Conservation (phyloP, 768 basidiomycete species). For the Aureoboletus auriporus region DNA sequence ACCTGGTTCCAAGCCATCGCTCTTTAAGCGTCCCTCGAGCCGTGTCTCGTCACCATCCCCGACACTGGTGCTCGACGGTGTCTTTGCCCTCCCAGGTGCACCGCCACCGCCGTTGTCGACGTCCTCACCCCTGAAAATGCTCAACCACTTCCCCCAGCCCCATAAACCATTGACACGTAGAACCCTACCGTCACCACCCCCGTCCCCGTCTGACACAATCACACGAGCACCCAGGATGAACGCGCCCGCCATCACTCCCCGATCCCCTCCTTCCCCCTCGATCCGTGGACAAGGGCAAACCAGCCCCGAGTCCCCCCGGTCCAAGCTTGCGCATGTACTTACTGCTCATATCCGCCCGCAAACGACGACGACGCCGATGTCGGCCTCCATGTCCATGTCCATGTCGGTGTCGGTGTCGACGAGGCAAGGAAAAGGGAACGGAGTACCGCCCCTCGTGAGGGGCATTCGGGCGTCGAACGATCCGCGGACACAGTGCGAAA, state of each 20-base stretch:
- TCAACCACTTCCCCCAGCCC: background rate
- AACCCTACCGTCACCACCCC: background rate
- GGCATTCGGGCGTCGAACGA: slow-evolving; percentile 4
- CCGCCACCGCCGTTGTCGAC: background rate
- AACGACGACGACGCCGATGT: background rate
- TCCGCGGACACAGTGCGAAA: slow-evolving; percentile 4
- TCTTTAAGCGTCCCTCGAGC: background rate
- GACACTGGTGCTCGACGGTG: slow-evolving; percentile 16
- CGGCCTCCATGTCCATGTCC: background rate
- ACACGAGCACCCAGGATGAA: background rate
- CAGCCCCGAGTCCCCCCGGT: slow-evolving; percentile 15
- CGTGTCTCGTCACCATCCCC: slow-evolving; percentile 11
- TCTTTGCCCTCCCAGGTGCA: slow-evolving; percentile 15
- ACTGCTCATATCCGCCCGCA: background rate
- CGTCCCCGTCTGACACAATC: background rate
- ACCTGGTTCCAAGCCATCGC: background rate
- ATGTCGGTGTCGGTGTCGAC: background rate
- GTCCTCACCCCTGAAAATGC: background rate
- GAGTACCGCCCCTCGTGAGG: background rate
- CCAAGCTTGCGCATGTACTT: slow-evolving; percentile 20
- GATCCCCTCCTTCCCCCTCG: background rate
- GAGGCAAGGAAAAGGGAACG: background rate
- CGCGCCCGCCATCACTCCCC: background rate
- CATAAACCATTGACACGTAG: background rate
- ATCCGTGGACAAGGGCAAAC: background rate